A percentile compares a stretch with the other conserved stretches of the same genome.
These are phyloP conservation scores for Fusarium multiceps DNA, from an alignment of 2,329 filamentous ascomycete species.

Conservation along the genomic window DNA sequence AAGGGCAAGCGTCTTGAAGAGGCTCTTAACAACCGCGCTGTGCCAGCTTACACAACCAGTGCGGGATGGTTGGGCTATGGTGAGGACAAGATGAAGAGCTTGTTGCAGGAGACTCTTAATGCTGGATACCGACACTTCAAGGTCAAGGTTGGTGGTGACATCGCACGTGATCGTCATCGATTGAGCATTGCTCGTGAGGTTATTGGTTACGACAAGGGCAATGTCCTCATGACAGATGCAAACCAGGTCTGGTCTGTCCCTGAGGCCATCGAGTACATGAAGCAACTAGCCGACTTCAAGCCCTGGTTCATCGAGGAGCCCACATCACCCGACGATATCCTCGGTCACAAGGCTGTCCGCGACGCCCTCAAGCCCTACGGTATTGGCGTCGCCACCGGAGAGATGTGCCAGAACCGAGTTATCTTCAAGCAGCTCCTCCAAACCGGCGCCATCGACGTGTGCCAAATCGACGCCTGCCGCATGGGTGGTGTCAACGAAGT, in stretches of 20 bases:
- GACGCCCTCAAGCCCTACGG: constrained; percentile 79
- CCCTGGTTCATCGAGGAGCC: constrained; percentile 97
- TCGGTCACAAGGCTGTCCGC: constrained; percentile 86
- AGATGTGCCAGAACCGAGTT: constrained; percentile 96
- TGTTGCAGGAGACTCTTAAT: constrained; percentile 78
- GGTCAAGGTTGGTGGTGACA: constrained; percentile 82
- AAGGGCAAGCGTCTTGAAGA: constrained; percentile 80
- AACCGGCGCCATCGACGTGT: constrained; percentile 83
- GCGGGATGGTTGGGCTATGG: constrained; percentile 93
- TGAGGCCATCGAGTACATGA: constrained; percentile 89
- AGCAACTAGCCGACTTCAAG: constrained; percentile 82
- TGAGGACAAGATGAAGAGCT: constrained; percentile 83
- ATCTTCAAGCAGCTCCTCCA: constrained; percentile 93
- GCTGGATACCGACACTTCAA: constrained; percentile 90
- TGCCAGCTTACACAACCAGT: constrained; percentile 90
- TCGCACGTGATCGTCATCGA: constrained; percentile 77
- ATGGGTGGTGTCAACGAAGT: constrained; percentile 93
- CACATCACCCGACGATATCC: constrained; percentile 88
- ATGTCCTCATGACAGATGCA: constrained; percentile 91
- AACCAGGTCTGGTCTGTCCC: constrained; percentile 95
- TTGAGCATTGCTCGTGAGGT: constrained; percentile 80
- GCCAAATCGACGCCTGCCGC: constrained; percentile 90
- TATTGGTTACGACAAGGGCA: constrained; percentile 84
- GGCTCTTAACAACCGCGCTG: constrained; percentile 77
- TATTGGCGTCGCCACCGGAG: constrained; percentile 89